Base-by-base conservation (phyloP, 768 basidiomycete genomes). In the Mycena polygramma region DNA sequence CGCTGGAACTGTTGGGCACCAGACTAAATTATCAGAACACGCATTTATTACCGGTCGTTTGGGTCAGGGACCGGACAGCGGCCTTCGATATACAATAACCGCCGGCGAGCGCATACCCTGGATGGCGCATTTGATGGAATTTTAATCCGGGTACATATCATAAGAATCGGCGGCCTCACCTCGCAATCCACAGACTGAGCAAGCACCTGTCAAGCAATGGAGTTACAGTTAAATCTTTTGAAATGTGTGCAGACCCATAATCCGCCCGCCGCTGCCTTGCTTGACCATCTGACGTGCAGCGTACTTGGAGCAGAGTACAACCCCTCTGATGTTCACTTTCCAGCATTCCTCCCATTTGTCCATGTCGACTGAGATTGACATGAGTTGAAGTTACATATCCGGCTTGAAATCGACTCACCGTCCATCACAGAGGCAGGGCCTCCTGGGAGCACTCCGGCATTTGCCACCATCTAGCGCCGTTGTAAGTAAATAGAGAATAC, bases 231-330 rank as follows among this genome's bases (percentile, higher is more conserved):
- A n/a, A n/a, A n/a, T n/a, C n/a, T n/a, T n/a, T n/a, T n/a, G n/a
- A n/a, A n/a, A n/a, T n/a, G n/a, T n/a, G n/a, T n/a, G n/a, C n/a
- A n/a, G n/a, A 73, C 84, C 83, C 17, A 86, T 79, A 15, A 87
- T 84, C 17, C 85, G 76, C 1, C 85, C 84, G 10, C 83, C 83
- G 7, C 57, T 71, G 8, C 83, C 84, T 71, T 83, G 86, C 35
- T 80, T 78, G 60, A 86, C 76, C 86, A 86, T 86, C 68, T 83
- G 80, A 24, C 73, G 71, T 9, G 84, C 86, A 15, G 84, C 86
- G 58, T 81, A 77, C 68, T 84, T 85, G 68, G 83, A 84, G 53
- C 79, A 80, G 19, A 85, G 73, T 72, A 86, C 78, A 0, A 77
- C 77, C 7, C 87, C 84, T n/a, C 78, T 79, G 24, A 80, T 77